Evolutionary conservation across 75 land plant genomes (phyloP), one percentile per base, ranked within the genome.

Genomic region (Adiantum capillusveneris): DNA sequence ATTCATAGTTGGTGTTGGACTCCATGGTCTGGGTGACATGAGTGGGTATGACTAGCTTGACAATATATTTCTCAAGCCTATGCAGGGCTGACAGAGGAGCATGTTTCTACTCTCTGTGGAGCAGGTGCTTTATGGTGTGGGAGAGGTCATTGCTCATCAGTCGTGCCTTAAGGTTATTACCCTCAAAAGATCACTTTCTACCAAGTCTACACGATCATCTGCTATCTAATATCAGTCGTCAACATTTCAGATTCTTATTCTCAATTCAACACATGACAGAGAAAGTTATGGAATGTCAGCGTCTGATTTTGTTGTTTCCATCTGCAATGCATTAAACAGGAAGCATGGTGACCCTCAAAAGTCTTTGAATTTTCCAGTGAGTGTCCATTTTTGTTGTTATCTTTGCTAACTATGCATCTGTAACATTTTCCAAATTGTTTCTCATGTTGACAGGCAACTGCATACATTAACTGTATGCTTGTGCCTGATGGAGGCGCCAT

Each of bases 181-280:
- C n/a, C n/a, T n/a, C n/a, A n/a, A n/a, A n/a, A n/a, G n/a, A n/a
- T n/a, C n/a, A n/a, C n/a, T n/a, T n/a, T n/a, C n/a, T n/a, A n/a
- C n/a, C n/a, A n/a, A n/a, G n/a, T n/a, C n/a, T n/a, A n/a, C n/a
- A n/a, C n/a, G n/a, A 30, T 56, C 14, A 20, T 65, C 18, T 31
- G 44, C 11, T 41, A 11, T 20, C 37, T 34, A 34, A 34, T 34
- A 34, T 34, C 3, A 34, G 9, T 34, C 7, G 37, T 3, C 9
- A 9, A 9, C 37, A 6, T 21, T 62, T 27, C 68, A 94, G 98
- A 83, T 94, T 44, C 85, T 89, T 66, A 41, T 94, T 42, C 67
- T 94, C 64, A 94, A 94, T 69, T 87, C 96, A 37, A 65, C 91
- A 44, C 84, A 81, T 71, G 98, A 94, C 66, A 78, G 98, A 46